Conservation (phyloP, 2,329 filamentous ascomycete species). For the Lachnellula arida region DNA sequence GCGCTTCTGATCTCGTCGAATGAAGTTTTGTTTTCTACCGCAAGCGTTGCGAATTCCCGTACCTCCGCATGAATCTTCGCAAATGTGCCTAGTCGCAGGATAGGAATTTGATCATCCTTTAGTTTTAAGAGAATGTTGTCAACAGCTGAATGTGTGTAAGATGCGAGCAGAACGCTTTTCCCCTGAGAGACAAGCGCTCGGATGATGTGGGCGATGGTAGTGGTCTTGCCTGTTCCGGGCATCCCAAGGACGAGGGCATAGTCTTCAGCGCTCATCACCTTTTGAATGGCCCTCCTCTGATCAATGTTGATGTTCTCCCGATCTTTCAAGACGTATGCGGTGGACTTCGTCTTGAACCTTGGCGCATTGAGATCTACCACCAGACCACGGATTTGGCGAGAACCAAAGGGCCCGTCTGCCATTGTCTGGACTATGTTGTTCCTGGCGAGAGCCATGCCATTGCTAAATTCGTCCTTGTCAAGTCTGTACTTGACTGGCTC, state of each 20-base stretch:
- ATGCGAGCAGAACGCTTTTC: conserved; percentile 89
- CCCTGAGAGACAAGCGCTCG: conserved; percentile 80
- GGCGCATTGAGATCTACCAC: conserved; percentile 75
- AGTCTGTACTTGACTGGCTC: conserved; percentile 70
- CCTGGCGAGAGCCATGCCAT: conserved; percentile 89
- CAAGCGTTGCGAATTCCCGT: conserved; percentile 76
- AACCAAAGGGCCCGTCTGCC: conserved; percentile 68
- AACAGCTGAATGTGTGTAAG: conserved; percentile 95
- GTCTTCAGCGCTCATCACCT: conserved; percentile 92
- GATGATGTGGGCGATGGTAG: conserved; percentile 96
- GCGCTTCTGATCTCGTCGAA: conserved; percentile 80
- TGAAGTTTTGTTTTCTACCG: conserved; percentile 64
- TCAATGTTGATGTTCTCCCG: conserved; percentile 76
- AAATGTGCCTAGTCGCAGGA: conserved; percentile 78
- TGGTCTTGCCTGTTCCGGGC: conserved; percentile 97
- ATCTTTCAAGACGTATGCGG: conserved; percentile 58
- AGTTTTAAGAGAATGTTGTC: conserved; percentile 97
- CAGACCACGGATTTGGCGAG: conserved; percentile 68
- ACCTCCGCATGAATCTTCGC: conserved; percentile 88
- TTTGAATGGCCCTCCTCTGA: conserved; percentile 80
- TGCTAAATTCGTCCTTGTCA: conserved; percentile 98
- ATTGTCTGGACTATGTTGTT: conserved; percentile 94
- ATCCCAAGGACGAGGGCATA: conserved; percentile 97
- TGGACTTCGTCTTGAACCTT: conserved; percentile 62
- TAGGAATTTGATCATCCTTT: conserved; percentile 67